These are phyloP conservation scores for Noccaea bulbosa DNA, from an alignment of 345 rosid genomes.

Conservation along the genomic window DNA sequence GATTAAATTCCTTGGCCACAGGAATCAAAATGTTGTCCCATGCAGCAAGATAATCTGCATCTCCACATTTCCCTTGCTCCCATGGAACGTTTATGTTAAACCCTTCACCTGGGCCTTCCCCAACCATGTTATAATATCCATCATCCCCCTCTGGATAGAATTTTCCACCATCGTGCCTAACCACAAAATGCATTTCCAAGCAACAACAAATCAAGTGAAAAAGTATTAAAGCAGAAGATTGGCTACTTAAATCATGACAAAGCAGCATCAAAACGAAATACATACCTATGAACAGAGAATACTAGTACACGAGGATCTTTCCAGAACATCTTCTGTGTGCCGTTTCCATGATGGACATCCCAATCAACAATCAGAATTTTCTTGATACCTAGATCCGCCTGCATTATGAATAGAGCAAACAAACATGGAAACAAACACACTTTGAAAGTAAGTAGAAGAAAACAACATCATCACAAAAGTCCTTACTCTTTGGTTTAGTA, in stretches of 20 bases:
- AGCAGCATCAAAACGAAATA: not conserved
- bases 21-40: slow-evolving; percentile 95
- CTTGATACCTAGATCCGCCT: slow-evolving; percentile 73
- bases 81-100: slow-evolving; percentile 95
- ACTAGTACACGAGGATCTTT: slow-evolving; percentile 84
- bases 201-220: not conserved
- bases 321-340: slow-evolving; percentile 92
- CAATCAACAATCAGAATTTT: slow-evolving; percentile 90
- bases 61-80: slow-evolving; percentile 84
- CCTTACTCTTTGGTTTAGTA: slow-evolving; percentile 69
- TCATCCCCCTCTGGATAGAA: slow-evolving; percentile 83
- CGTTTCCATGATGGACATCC: slow-evolving; percentile 98
- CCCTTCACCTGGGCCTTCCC: slow-evolving; percentile 90
- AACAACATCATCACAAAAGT: slow-evolving; percentile 14
- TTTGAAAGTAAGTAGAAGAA: not conserved
- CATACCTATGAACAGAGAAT: slow-evolving; percentile 96
- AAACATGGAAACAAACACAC: not conserved
- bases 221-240: not conserved
- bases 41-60: slow-evolving; percentile 88
- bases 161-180: slow-evolving; percentile 81
- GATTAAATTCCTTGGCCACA: slow-evolving; percentile 75
- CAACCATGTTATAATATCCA: slow-evolving; percentile 84
- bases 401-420: slow-evolving; percentile 19
- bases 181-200: slow-evolving; percentile 7
- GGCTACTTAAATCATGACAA: slow-evolving; percentile 14